Evolutionary conservation across 768 basidiomycete species (phyloP), one percentile per base, ranked within the genome.

Genomic region (Sporobolomyces pararoseus): DNA sequence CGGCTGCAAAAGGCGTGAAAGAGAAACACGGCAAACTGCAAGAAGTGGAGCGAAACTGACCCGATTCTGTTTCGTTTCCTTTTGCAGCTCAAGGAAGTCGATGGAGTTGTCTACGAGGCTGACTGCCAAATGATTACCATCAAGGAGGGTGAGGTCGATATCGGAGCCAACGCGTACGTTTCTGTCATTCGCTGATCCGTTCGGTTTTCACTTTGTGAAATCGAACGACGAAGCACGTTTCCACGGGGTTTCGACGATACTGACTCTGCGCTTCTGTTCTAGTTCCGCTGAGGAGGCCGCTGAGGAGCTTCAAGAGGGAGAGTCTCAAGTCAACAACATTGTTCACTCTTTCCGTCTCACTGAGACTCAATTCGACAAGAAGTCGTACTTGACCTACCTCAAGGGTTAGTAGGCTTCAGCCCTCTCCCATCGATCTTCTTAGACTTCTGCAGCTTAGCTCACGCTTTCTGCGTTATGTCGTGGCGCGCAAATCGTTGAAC

Each of bases 281-380:
- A 47, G n/a, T 9, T 97, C 94, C 52, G 82, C 87, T 9, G 95
- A 98, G 82, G 95, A 96, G 61, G 82, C 82, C 54, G 87, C 86
- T 0, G 96, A 98, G 63, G 83, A 82, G 32, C 79, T 94, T 64
- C 94, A 92, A 79, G 89, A 89, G 1, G 90, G 89, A 71, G 83
- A 85, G n/a, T 7, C 58, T 19, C 82, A 82, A 66, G 88, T 95
- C 78, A 98, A 93, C 88, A 91, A 98, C 80, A 84, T 98, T 73
- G 86, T 87, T 60, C 82, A 91, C 83, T 92, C 92, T 47, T 93
- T 94, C 87, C 89, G 94, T 76, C 88, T 99, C 68, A 85, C 89
- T 77, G 25, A 78, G 34, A 94, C 91, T 17, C 3, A 77, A 1
- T 98, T 93, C 80, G 91, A 96, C 83, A 98, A 97, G 82, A 95